Conservation (phyloP, 805 yeast species). For the Tanozyma kutaoensis region DNA sequence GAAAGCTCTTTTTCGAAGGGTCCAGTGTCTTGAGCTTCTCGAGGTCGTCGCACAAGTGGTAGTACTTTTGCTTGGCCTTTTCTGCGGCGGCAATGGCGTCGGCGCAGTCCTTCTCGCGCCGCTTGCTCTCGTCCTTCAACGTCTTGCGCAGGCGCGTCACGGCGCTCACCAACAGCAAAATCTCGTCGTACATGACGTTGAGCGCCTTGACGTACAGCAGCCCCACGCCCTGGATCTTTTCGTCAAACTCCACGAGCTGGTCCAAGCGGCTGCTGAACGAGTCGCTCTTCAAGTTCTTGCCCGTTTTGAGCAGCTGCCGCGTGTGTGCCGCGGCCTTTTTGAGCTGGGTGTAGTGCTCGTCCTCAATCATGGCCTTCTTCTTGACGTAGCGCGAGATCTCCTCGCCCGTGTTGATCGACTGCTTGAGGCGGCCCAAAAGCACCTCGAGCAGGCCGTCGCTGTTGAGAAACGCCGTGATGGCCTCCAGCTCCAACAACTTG, state of each 20-base stretch:
- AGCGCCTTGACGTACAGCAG: conserved; percentile 67
- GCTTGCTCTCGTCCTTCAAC: conserved; percentile 68
- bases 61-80: conserved; percentile 68
- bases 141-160: conserved; percentile 62
- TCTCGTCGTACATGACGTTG: conserved; percentile 76
- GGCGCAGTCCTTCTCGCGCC: conserved; percentile 70
- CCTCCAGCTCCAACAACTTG: conserved; percentile 5
- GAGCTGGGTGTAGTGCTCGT: conserved; percentile 63
- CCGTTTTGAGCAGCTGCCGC: conserved; percentile 32
- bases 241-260: conserved; percentile 64
- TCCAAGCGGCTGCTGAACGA: conserved; percentile 58
- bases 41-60: conserved; percentile 71
- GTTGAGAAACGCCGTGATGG: conserved; percentile 35
- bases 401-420: conserved; percentile 68
- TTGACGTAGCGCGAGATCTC: conserved; percentile 72
- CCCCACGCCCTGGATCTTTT: conserved; percentile 55
- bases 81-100: conserved; percentile 80
- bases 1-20: conserved; percentile 70
- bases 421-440: conserved; percentile 61
- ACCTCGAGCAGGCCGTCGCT: conserved; percentile 73
- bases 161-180: conserved; percentile 54
- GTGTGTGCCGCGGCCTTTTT: conserved; percentile 55
- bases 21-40: conserved; percentile 73
- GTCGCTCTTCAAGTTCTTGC: conserved; percentile 38
- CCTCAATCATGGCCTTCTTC: conserved; percentile 66